Evolutionary conservation across 306 rosid genomes (phyloP), one percentile per base, ranked within the genome.

Genomic region (Benincasa hispida): DNA sequence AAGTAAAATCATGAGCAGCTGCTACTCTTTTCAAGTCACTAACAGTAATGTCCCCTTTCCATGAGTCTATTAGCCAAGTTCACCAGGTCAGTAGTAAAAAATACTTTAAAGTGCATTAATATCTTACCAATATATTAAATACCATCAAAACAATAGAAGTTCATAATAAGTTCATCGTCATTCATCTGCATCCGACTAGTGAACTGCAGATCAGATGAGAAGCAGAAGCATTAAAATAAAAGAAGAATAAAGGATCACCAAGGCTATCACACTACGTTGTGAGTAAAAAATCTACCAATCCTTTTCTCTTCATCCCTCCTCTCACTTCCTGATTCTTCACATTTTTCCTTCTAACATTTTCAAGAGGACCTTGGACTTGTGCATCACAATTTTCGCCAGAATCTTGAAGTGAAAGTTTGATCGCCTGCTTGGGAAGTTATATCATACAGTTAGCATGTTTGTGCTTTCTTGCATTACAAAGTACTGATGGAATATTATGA

Each of bases 141-240:
- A 94, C 98, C 98, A 80, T 94, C 97, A 81, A 94, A 85, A 80
- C 87, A 93, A 82, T 79, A 94, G 85, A 88, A 94, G 81, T 94
- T 89, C 63, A 83, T 24, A 59, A 91, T 57, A 74, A 94, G 82
- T 81, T 94, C 98, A 81, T 91, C 97, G 79, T 94, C 96, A 0
- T 90, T 89, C 91, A 94, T 87, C 80, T 91, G 94, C 80, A 88
- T 80, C 83, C 96, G 92, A 87, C 95, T 88, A 32, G 87, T 19
- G 82, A 86, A 87, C 97, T 90, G 89, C 79, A 50, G 74, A 41
- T 76, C 82, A 79, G 63, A 59, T 69, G 74, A 57, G 14, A 66
- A 68, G 51, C 72, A 27, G 21, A 87, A 80, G 48, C 78, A 5
- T 48, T 72, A 55, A 50, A 32, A 15, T 70, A 72, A 69, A 35